Evolutionary conservation across 352 stramenopile species (phyloP).

Genomic region (Nothophytophthora sp.): DNA sequence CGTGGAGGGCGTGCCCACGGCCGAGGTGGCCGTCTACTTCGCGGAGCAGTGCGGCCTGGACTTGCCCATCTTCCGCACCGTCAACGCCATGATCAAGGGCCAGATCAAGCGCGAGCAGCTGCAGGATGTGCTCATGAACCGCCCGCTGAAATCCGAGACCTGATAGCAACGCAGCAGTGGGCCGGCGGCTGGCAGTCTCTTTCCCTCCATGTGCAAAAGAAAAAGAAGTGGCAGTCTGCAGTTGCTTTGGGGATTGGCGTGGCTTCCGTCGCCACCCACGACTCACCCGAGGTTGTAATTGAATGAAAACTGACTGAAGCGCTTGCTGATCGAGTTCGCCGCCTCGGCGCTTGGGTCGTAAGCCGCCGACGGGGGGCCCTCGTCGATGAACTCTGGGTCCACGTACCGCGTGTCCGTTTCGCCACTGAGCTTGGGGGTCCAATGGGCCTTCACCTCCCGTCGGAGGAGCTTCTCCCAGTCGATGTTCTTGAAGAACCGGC

Average conservation of each 20-base stretch:
- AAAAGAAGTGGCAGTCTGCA: too few species aligned
- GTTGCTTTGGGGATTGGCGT: too few species aligned
- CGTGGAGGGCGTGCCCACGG: slow-evolving; percentile 95
- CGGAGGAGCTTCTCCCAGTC: slow-evolving; percentile 77
- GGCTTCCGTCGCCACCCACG: slow-evolving; percentile 14
- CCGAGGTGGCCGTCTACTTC: slow-evolving; percentile 92
- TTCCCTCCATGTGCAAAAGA: too few species aligned
- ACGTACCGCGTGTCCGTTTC: slow-evolving; percentile 90
- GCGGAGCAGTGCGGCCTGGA: slow-evolving; percentile 90
- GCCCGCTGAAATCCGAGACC: slow-evolving; percentile 75
- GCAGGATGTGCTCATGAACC: slow-evolving; percentile 81
- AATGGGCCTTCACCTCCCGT: slow-evolving; percentile 76
- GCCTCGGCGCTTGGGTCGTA: slow-evolving; percentile 69
- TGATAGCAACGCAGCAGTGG: too few species aligned
- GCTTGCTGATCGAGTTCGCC: slow-evolving; percentile 75
- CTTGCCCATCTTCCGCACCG: slow-evolving; percentile 89
- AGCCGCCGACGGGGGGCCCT: slow-evolving; percentile 77
- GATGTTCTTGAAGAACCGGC: slow-evolving; percentile 72
- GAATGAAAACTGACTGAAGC: slow-evolving; percentile 91
- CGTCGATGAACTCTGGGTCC: slow-evolving; percentile 87
- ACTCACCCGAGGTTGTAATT: slow-evolving; percentile 76
- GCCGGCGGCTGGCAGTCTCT: too few species aligned
- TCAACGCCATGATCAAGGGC: slow-evolving; percentile 87
- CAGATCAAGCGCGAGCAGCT: slow-evolving; percentile 73
- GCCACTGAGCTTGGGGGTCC: slow-evolving; percentile 82